phyloP scores from a whole-genome alignment of 257 asterid genomes.

The Solanum pinnatisectum region DNA sequence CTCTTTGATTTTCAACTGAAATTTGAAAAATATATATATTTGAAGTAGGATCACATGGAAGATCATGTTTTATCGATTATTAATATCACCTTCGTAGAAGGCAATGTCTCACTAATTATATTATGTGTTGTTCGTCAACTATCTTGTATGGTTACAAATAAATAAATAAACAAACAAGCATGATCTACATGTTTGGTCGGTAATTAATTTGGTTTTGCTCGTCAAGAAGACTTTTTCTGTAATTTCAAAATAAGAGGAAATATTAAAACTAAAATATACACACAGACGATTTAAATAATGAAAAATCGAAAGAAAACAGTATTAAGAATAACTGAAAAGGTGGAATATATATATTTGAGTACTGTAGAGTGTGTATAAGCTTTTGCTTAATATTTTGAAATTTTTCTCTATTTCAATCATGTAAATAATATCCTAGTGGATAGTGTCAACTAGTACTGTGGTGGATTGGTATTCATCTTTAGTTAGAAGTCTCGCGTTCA shows the following conservation, averaged over 20 bases:
- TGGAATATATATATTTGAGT: not conserved
- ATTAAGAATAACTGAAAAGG: too few species aligned
- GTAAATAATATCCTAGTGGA: not conserved
- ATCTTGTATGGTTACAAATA: not conserved
- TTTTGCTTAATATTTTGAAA: not conserved
- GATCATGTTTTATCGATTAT: not conserved
- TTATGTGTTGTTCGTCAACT: not conserved
- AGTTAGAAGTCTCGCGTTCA: rapidly evolving
- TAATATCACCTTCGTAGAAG: not conserved
- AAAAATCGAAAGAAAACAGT: too few species aligned
- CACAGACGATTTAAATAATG: not conserved
- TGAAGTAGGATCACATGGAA: not conserved
- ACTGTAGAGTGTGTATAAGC: not conserved
- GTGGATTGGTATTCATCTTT: not conserved
- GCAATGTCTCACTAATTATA: not conserved
- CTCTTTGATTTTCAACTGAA: not conserved
- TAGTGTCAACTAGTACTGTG: not conserved
- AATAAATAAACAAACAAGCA: not conserved
- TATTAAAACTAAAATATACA: not conserved
- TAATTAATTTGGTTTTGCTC: not conserved
- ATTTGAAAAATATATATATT: not conserved
- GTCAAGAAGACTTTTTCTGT: not conserved
- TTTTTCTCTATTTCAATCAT: not conserved
- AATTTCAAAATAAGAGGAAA: not conserved
- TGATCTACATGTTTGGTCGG: not conserved